Conservation (phyloP, 1,284 basidiomycete species). For the Moniliophthora roreri region DNA sequence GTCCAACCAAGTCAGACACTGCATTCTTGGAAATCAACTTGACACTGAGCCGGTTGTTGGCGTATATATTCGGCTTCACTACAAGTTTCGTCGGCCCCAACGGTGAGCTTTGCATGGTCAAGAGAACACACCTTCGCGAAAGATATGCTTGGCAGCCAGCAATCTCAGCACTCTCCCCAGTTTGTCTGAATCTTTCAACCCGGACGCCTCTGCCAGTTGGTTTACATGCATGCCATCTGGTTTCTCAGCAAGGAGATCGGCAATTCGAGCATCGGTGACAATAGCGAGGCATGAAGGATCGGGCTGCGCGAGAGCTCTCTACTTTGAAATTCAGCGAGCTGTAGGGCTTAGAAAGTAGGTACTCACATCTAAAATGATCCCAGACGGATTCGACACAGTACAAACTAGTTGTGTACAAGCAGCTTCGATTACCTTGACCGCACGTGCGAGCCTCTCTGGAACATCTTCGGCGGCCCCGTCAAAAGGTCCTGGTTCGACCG, state of each 20-base stretch:
- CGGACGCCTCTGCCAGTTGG: conserved; percentile 23
- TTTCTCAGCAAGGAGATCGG: conserved; percentile 30
- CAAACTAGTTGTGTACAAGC: conserved; percentile 24
- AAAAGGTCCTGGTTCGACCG: conserved; percentile 17
- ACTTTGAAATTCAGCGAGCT: neutral
- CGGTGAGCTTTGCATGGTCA: neutral
- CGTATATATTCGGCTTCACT: conserved; percentile 24
- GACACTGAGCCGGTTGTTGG: conserved; percentile 33
- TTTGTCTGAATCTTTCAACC: conserved; percentile 23
- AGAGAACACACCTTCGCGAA: conserved; percentile 26
- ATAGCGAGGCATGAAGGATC: conserved; percentile 19
- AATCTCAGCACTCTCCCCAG: conserved; percentile 30
- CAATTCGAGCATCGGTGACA: conserved; percentile 24
- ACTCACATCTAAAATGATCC: conserved; percentile 23
- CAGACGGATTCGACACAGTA: conserved; percentile 22
- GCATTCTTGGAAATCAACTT: conserved; percentile 24
- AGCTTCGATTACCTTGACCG: conserved; percentile 22
- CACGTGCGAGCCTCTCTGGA: conserved; percentile 10
- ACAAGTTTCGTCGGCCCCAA: neutral
- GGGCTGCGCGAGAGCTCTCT: conserved; percentile 12
- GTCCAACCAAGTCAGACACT: too few species aligned
- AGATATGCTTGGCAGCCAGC: conserved; percentile 32
- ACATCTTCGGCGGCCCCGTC: conserved; percentile 12
- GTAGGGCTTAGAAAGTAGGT: neutral
- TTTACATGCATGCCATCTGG: conserved; percentile 30